Evolutionary conservation across 441 rosid genomes (phyloP), one percentile per base, ranked within the genome.

Genomic region (Flueggea neowawraea): DNA sequence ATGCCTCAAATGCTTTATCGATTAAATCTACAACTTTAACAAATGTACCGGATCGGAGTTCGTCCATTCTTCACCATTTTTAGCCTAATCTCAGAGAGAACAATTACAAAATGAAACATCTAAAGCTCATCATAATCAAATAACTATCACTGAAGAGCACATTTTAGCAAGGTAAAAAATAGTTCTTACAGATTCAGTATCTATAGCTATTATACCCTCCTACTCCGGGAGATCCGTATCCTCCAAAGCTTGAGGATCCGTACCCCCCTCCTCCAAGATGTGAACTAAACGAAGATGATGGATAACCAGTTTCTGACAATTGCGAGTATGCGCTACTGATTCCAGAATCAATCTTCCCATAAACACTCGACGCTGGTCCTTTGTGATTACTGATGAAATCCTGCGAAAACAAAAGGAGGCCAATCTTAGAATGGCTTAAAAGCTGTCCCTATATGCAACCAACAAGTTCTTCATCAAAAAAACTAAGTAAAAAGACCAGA

Each of bases 261-360:
- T 77, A 75, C 17, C 73, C 75, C 28, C 77, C 76, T 4, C 73
- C 75, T 22, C 77, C 76, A 4, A 78, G 55, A 62, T 73, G 79
- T 8, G 83, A 75, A 6, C 75, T 56, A 45, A 64, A 73, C 1
- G 75, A 69, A 5, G 85, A 57, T 36, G 88, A 61, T 12, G 70
- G 51, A 69, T 74, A 80, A 32, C 67, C 58, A 16, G 71, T 41
- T 17, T 83, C 80, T 8, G 74, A 66, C 58, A 76, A 61, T 58
- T 75, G 85, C 31, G 88, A 68, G 69, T 76, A 78, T 12, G 75
- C 31, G 14, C 50, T 47, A 55, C 73, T 70, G 45, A 61, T 45
- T 36, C 83, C 78, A 1, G 78, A 3, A 32, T 83, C 88, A 14
- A 76, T 58, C 63, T 75, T 81, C 70, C 77, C 74, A 12, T 75